Evolutionary conservation across 2,329 filamentous ascomycete genomes (phyloP).

Genomic region (Fusarium praegraminearum): DNA sequence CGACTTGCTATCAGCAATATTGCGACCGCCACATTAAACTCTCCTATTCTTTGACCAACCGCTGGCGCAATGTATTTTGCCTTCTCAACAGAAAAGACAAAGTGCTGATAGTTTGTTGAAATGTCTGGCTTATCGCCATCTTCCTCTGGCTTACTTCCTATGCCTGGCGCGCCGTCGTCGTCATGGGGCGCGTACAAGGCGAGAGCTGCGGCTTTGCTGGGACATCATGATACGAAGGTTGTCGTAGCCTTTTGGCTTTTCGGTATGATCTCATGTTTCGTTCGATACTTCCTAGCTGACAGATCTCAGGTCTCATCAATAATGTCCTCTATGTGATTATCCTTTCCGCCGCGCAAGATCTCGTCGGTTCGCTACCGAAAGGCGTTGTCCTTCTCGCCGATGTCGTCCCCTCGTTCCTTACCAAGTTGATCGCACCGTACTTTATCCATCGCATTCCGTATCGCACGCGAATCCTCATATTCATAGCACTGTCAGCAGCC

Average conservation of each 20-base stretch:
- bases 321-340: conserved; percentile 99
- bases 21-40: not conserved
- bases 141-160: conserved; percentile 63
- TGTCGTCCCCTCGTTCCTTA: conserved; percentile 88
- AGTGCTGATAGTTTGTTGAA: conserved; percentile 3
- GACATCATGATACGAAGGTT: conserved; percentile 76
- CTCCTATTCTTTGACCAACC: not conserved
- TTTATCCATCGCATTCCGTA: conserved; percentile 93
- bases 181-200: conserved; percentile 81
- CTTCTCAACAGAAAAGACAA: not conserved
- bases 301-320: conserved; percentile 73
- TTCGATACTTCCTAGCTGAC: conserved; percentile 15
- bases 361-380: conserved; percentile 93
- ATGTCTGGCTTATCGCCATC: conserved; percentile 57
- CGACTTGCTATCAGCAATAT: conserved; percentile 24
- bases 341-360: conserved; percentile 92
- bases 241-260: conserved; percentile 92
- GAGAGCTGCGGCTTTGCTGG: conserved; percentile 72
- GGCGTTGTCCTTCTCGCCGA: conserved; percentile 93
- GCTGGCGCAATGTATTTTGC: conserved; percentile 26
- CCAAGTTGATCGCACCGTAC: conserved; percentile 91
- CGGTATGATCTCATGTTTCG: conserved; percentile 64
- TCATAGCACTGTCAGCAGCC: conserved; percentile 78
- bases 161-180: conserved; percentile 69
- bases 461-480: conserved; percentile 76